phyloP scores from a whole-genome alignment of 1,284 basidiomycete genomes.

The Tranzscheliella williamsii region DNA sequence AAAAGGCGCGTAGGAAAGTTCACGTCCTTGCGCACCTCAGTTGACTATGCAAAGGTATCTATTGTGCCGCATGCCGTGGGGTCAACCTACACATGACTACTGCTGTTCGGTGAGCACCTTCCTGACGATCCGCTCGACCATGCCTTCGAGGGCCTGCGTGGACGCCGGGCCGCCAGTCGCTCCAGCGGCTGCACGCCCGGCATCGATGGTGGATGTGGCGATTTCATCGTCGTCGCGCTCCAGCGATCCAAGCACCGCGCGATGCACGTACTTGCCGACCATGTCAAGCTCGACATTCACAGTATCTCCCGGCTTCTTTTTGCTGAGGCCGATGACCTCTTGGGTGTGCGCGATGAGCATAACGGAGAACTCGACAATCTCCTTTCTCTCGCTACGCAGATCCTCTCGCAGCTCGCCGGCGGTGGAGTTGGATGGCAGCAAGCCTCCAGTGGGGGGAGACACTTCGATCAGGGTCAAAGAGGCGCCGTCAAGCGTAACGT shows the following conservation, averaged over 20 bases:
- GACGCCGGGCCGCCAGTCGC: slow-evolving; percentile 15
- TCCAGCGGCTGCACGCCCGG: slow-evolving; percentile 7
- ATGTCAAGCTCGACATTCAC: slow-evolving; percentile 60
- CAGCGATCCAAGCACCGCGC: slow-evolving; percentile 45
- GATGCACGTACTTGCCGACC: slow-evolving; percentile 59
- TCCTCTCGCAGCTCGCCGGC: slow-evolving; percentile 34
- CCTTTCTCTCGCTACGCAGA: slow-evolving; percentile 20
- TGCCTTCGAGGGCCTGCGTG: slow-evolving; percentile 31
- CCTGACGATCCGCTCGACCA: slow-evolving; percentile 40
- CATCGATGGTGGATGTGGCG: slow-evolving; percentile 20
- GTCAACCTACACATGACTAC: no score
- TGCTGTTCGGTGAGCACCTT: slow-evolving; percentile 38
- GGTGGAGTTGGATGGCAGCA: slow-evolving; percentile 38
- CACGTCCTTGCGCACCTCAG: no score
- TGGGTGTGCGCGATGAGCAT: slow-evolving; percentile 61
- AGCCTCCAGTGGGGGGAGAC: slow-evolving; percentile 49
- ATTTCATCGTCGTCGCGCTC: slow-evolving; percentile 31
- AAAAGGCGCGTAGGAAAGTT: no score
- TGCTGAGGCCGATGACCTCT: slow-evolving; percentile 54
- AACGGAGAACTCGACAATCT: slow-evolving; percentile 57
- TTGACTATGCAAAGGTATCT: no score
- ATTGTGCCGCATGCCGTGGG: no score
- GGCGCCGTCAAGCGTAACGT: slow-evolving; percentile 90
- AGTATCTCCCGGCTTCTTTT: slow-evolving; percentile 52
- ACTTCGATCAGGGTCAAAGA: slow-evolving; percentile 89